These are phyloP conservation scores for Boletus sp. DNA, from an alignment of 1,284 basidiomycete genomes.

Conservation along the genomic window DNA sequence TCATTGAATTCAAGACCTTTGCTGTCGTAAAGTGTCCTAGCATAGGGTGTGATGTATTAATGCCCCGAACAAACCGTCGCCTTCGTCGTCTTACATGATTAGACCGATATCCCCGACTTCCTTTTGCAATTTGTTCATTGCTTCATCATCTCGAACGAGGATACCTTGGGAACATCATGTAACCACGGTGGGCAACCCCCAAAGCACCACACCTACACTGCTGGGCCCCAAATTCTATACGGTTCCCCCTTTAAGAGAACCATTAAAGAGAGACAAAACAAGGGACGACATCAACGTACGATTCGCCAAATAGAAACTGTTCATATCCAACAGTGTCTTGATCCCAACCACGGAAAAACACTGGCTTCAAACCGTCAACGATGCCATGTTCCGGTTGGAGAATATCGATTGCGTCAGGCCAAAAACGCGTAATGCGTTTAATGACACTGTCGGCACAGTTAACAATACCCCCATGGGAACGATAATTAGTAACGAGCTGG, in stretches of 20 bases:
- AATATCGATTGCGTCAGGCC: constrained; percentile 64
- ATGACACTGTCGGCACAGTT: constrained; percentile 64
- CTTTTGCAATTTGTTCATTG: constrained; percentile 47
- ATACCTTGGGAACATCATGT: constrained; percentile 37
- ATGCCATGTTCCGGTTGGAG: constrained; percentile 59
- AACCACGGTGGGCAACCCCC: background rate
- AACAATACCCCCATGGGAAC: constrained; percentile 72
- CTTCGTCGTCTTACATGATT: background rate
- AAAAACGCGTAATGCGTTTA: constrained; percentile 59
- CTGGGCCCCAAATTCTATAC: constrained; percentile 64
- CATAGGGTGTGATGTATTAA: background rate
- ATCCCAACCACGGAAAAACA: constrained; percentile 59
- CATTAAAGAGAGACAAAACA: constrained; percentile 1
- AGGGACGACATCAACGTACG: constrained; percentile 30
- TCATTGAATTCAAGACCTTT: constrained; percentile 77
- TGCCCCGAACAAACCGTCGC: background rate
- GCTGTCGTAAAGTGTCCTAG: constrained; percentile 69
- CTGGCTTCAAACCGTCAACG: constrained; percentile 57
- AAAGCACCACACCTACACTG: constrained; percentile 48
- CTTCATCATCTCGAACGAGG: constrained; percentile 34
- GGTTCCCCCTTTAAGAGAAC: constrained; percentile 39
- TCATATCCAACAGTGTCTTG: constrained; percentile 47
- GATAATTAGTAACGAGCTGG: constrained; percentile 64
- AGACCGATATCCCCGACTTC: constrained; percentile 34
- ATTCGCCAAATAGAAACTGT: constrained; percentile 32